Conservation (phyloP, 371 early-diverging fungal genomes). For the Circinella minor region DNA sequence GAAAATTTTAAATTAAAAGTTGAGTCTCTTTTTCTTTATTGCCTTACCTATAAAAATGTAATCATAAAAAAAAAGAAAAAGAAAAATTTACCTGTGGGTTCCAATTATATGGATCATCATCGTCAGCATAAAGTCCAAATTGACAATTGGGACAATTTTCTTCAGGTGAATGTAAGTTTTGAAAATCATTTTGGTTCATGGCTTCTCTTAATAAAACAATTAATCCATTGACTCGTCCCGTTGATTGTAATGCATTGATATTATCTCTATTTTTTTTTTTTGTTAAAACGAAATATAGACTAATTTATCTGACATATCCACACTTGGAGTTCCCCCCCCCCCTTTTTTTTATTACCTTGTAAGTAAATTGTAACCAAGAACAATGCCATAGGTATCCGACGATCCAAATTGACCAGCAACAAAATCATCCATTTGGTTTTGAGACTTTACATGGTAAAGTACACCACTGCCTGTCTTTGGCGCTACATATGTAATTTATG, state of each 20-base stretch:
- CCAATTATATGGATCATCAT: constrained; percentile 61
- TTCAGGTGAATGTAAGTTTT: constrained; percentile 59
- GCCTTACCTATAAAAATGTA: too few relatives aligned
- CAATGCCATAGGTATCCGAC: constrained; percentile 54
- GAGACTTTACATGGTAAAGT: constrained; percentile 57
- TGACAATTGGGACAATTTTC: constrained; percentile 71
- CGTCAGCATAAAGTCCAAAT: constrained; percentile 71
- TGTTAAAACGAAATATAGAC: too few relatives aligned
- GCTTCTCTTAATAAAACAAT: constrained; percentile 25
- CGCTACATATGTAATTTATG: constrained; percentile 13
- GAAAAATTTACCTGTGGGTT: constrained; percentile 57
- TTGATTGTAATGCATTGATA: constrained; percentile 21
- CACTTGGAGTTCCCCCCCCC: too few relatives aligned
- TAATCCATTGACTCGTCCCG: constrained; percentile 30
- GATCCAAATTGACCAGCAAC: constrained; percentile 18
- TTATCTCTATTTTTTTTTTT: constrained; percentile 23
- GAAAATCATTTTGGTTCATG: neutral
- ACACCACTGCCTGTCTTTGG: constrained; percentile 55
- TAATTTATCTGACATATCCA: too few relatives aligned
- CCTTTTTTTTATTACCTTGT: constrained; percentile 46
- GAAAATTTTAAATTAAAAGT: neutral
- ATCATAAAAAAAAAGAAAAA: too few relatives aligned
- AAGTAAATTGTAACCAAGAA: constrained; percentile 67
- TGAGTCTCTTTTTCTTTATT: neutral
- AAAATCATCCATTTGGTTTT: constrained; percentile 58